Conservation (phyloP, 2,329 filamentous ascomycete genomes). For the Triangularia setosa region DNA sequence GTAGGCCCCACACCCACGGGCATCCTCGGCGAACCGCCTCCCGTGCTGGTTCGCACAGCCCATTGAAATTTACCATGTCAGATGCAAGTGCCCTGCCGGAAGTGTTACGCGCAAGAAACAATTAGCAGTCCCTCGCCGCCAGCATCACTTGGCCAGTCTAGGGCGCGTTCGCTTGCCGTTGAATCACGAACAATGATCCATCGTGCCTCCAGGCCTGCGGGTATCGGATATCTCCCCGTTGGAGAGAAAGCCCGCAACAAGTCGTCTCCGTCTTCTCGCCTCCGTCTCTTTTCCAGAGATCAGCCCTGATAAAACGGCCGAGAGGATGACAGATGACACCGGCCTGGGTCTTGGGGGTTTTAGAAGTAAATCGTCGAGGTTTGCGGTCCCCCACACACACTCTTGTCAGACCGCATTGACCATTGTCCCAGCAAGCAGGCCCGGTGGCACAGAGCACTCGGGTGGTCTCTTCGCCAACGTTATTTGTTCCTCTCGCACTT, state of each 20-base stretch:
- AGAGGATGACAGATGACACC: not conserved
- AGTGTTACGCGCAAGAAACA: constrained; percentile 28
- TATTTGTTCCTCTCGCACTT: not conserved
- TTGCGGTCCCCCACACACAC: not conserved
- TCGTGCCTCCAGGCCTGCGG: not conserved
- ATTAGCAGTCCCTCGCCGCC: constrained; percentile 14
- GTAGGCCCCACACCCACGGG: constrained; percentile 19
- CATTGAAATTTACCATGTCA: constrained; percentile 19
- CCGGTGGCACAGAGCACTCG: constrained; percentile 5
- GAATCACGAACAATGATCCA: not conserved
- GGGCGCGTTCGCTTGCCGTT: constrained; percentile 3
- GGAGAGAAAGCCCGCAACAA: not conserved
- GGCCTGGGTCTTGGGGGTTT: not conserved
- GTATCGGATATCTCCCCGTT: not conserved
- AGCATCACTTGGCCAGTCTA: not conserved
- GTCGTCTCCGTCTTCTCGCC: not conserved
- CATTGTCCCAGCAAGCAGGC: not conserved
- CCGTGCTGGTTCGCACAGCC: constrained; percentile 17
- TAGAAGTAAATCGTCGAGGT: not conserved
- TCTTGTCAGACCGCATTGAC: not conserved
- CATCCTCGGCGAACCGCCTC: constrained; percentile 23
- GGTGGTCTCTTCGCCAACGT: constrained; percentile 5
- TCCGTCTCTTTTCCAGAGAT: not conserved
- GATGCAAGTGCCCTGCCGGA: constrained; percentile 30
- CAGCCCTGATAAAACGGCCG: not conserved